A percentile compares a stretch with the other conserved stretches of the same genome.
Conservation (phyloP, 75 land plant genomes). For the Pseudotsuga menziesii region DNA sequence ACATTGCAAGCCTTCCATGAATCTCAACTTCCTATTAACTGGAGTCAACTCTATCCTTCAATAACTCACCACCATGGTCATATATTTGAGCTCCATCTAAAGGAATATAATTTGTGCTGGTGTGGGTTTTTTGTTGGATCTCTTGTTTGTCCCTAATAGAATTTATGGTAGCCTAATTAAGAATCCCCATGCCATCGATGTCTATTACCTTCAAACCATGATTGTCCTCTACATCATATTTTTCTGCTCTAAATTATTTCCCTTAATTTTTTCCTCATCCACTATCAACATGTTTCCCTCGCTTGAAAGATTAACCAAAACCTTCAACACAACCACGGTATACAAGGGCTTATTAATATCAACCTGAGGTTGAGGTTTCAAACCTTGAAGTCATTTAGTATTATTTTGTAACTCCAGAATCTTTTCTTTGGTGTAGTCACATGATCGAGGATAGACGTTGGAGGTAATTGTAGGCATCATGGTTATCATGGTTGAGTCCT, state of each 20-base stretch:
- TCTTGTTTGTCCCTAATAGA: constrained; percentile 82
- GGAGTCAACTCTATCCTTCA: constrained; percentile 32
- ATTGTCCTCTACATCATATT: constrained; percentile 31
- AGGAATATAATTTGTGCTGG: constrained; percentile 78
- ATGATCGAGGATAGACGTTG: constrained; percentile 89
- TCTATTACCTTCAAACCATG: constrained; percentile 31
- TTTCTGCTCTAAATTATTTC: constrained; percentile 6
- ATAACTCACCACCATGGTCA: constrained; percentile 24
- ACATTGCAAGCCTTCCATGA: constrained; percentile 61
- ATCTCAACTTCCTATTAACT: constrained; percentile 85
- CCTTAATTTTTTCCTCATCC: constrained; percentile 15
- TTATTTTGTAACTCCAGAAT: constrained; percentile 90
- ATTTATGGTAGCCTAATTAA: constrained; percentile 75
- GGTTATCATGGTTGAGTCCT: constrained; percentile 18
- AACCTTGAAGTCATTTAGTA: constrained; percentile 60
- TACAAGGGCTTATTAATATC: constrained; percentile 32
- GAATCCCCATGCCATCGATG: constrained; percentile 29
- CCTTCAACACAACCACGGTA: constrained; percentile 79
- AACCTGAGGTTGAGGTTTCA: constrained; percentile 17
- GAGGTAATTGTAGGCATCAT: constrained; percentile 24
- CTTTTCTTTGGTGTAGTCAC: constrained; percentile 84
- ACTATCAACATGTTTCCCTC: background rate
- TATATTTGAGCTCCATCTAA: constrained; percentile 22
- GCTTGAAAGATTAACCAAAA: constrained; percentile 59
- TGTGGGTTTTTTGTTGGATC: constrained; percentile 50